phyloP scores from a whole-genome alignment of 1,284 basidiomycete genomes.

The Ceraceosorus bombacis region DNA sequence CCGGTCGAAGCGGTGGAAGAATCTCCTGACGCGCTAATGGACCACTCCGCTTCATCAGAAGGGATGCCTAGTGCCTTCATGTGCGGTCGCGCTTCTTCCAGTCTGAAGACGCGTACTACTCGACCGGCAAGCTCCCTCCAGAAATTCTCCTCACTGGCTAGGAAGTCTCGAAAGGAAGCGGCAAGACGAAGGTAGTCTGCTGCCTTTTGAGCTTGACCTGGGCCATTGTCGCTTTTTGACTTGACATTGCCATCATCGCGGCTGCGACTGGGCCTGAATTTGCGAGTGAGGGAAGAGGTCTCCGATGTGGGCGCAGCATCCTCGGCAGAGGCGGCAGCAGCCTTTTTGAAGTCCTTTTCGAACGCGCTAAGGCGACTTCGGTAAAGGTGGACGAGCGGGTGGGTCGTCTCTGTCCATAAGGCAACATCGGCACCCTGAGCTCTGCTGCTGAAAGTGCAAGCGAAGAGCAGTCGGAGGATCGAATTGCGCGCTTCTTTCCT shows the following conservation, averaged over 20 bases:
- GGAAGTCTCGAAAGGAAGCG: slow-evolving; percentile 30
- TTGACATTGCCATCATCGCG: slow-evolving; percentile 17
- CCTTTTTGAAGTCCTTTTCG: slow-evolving; percentile 20
- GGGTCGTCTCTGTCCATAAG: slow-evolving; percentile 44
- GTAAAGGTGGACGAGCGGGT: slow-evolving; percentile 32
- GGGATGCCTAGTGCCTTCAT: slow-evolving; percentile 29
- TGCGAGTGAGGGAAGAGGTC: neutral
- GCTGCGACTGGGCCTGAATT: slow-evolving; percentile 3
- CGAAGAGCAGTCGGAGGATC: slow-evolving; percentile 42
- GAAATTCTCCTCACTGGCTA: slow-evolving; percentile 31
- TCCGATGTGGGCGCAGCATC: neutral
- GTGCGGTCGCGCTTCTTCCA: slow-evolving; percentile 31
- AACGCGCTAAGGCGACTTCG: slow-evolving; percentile 25
- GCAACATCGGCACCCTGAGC: slow-evolving; percentile 30
- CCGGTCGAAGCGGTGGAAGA: slow-evolving; percentile 6
- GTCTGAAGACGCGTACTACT: slow-evolving; percentile 31
- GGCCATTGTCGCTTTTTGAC: slow-evolving; percentile 3
- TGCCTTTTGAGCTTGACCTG: slow-evolving; percentile 1
- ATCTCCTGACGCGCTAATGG: neutral
- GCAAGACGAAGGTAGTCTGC: neutral
- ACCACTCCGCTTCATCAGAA: slow-evolving; percentile 13
- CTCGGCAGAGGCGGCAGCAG: neutral
- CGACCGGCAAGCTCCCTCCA: slow-evolving; percentile 38
- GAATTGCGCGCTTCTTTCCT: slow-evolving; percentile 36
- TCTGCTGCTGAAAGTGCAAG: slow-evolving; percentile 32